A percentile compares a stretch with the other conserved stretches of the same genome.
These are phyloP conservation scores for Anastatica hierochuntica DNA, from an alignment of 345 rosid species.

Conservation along the genomic window DNA sequence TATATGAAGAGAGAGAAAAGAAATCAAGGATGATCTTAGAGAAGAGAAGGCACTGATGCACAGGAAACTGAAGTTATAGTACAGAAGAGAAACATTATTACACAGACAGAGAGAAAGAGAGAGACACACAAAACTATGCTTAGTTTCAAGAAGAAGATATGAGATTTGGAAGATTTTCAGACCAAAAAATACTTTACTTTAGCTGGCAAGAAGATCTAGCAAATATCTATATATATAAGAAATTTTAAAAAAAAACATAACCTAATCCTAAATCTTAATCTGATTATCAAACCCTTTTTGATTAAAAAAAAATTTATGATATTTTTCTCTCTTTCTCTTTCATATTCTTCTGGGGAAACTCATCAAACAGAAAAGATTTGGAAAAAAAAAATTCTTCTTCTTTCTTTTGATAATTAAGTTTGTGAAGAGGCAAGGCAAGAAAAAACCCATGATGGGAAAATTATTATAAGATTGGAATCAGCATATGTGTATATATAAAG, in stretches of 20 bases:
- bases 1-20: conserved; percentile 1
- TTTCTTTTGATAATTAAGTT: conserved; percentile 3
- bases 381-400: neutral
- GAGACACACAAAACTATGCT: conserved; percentile 12
- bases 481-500: neutral
- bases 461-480: conserved; percentile 8
- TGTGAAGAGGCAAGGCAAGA: neutral
- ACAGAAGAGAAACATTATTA: conserved; percentile 18
- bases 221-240: conserved; percentile 21
- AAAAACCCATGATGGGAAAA: conserved; percentile 11
- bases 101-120: conserved; percentile 15
- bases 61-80: conserved; percentile 30
- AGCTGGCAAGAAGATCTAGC: conserved; percentile 22
- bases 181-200: conserved; percentile 11
- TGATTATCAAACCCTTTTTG: neutral
- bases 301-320: conserved; percentile 1
- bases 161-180: conserved; percentile 17
- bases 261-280: neutral
- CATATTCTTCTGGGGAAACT: conserved; percentile 3
- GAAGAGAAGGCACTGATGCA: conserved; percentile 31
- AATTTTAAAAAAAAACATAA: conserved; percentile 3
- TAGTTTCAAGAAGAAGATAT: conserved; percentile 23
- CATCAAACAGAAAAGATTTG: conserved; percentile 8
- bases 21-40: neutral
- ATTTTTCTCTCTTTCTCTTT: neutral